phyloP scores from a whole-genome alignment of 371 early-diverging fungal genomes.

The Circinella minor region DNA sequence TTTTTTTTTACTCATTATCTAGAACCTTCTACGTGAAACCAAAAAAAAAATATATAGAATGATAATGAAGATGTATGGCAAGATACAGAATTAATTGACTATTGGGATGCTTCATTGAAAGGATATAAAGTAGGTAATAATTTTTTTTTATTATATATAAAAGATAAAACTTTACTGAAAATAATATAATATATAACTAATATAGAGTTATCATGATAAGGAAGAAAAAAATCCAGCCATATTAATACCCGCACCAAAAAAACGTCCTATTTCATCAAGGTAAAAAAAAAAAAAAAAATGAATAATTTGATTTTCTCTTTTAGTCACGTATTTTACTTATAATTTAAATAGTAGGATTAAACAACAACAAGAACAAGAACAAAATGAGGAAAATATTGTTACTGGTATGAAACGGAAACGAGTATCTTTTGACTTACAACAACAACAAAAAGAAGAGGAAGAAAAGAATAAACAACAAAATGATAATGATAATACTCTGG shows the following conservation, averaged over 20 bases:
- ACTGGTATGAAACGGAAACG: conserved; percentile 8
- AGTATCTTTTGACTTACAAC: background rate
- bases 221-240: conserved; percentile 12
- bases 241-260: conserved; percentile 14
- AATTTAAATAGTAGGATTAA: no score
- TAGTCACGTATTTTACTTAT: no score
- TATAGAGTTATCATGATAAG: conserved; percentile 12
- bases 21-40: no score
- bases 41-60: background rate
- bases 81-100: conserved; percentile 60
- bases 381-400: background rate
- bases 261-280: background rate
- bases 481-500: background rate
- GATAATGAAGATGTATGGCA: conserved; percentile 57
- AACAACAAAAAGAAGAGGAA: background rate
- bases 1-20: no score
- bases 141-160: background rate
- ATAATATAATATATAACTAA: background rate
- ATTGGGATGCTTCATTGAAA: conserved; percentile 63
- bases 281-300: background rate
- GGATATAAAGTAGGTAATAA: conserved; percentile 36
- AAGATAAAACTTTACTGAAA: background rate
- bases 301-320: no score
- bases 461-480: background rate
- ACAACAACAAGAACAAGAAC: background rate